Percentiles rank a stretch among this genome's conserved stretches.
phyloP scores from a whole-genome alignment of 495 filamentous ascomycete genomes.

The Lineolata rhizophorae region DNA sequence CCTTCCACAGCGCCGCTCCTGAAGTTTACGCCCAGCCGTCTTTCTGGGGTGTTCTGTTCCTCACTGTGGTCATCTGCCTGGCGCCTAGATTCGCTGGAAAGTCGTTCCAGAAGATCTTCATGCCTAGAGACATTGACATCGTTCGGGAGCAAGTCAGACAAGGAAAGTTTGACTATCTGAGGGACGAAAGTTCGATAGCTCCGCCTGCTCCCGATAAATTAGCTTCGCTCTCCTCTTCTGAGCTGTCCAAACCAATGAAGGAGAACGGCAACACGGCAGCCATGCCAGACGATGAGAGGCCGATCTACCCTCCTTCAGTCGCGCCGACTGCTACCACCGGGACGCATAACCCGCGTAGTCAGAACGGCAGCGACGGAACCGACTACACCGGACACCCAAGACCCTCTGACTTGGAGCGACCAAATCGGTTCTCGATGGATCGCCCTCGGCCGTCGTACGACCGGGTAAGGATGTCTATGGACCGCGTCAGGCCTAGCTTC shows the following conservation, averaged over 20 bases:
- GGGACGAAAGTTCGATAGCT: constrained; percentile 26
- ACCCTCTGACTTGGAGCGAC: constrained; percentile 29
- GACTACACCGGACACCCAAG: constrained; percentile 56
- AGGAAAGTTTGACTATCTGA: constrained; percentile 57
- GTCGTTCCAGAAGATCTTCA: constrained; percentile 73
- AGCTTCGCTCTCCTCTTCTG: constrained; percentile 34
- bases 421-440: constrained; percentile 12
- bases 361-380: constrained; percentile 84
- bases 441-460: constrained; percentile 52
- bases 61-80: constrained; percentile 57
- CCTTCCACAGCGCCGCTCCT: constrained; percentile 57
- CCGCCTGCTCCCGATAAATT: constrained; percentile 16
- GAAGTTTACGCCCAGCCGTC: constrained; percentile 60
- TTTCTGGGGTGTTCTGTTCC: constrained; percentile 66
- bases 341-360: constrained; percentile 61
- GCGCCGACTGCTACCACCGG: constrained; percentile 52
- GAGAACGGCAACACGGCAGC: constrained; percentile 24
- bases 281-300: constrained; percentile 60
- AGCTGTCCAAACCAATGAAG: constrained; percentile 8
- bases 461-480: constrained; percentile 51
- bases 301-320: constrained; percentile 79
- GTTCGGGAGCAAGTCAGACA: constrained; percentile 73
- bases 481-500: constrained; percentile 54
- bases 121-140: constrained; percentile 85
- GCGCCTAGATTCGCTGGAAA: constrained; percentile 75